These are phyloP conservation scores for Zoysia pacifica DNA, from an alignment of 176 grass and related monocot genomes.

Conservation along the genomic window DNA sequence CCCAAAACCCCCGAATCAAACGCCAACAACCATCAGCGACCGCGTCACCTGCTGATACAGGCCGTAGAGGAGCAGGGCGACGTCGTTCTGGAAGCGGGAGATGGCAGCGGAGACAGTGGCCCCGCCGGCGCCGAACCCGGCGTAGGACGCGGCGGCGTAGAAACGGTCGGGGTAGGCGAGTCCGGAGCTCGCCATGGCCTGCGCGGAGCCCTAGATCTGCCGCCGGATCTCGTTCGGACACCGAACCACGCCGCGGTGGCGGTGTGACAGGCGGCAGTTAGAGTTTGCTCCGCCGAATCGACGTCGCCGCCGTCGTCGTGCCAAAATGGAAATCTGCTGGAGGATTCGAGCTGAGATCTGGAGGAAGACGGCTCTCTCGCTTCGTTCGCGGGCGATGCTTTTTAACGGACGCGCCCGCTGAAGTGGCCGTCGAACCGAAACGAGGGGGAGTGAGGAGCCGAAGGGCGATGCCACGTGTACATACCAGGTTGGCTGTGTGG, in stretches of 20 bases:
- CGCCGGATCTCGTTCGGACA: slow-evolving; percentile 19
- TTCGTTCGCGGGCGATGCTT: slow-evolving; percentile 40
- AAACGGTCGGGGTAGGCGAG: slow-evolving; percentile 95
- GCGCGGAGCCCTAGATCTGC: slow-evolving; percentile 49
- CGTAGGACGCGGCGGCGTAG: slow-evolving; percentile 85
- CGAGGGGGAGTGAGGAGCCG: not conserved
- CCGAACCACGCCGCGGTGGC: not conserved
- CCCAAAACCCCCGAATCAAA: not conserved
- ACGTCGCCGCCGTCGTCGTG: not conserved
- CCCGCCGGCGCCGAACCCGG: slow-evolving; percentile 52
- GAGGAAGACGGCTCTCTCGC: slow-evolving; percentile 38
- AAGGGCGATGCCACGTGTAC: slow-evolving; percentile 15
- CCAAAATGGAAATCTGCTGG: slow-evolving; percentile 24
- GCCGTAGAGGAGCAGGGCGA: slow-evolving; percentile 87
- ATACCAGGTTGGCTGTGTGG: slow-evolving; percentile 14
- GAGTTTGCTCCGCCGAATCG: slow-evolving; percentile 22
- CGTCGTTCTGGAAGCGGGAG: slow-evolving; percentile 89
- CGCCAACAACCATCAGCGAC: not conserved
- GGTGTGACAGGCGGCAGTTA: not conserved
- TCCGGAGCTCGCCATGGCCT: slow-evolving; percentile 77
- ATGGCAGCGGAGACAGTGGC: slow-evolving; percentile 37
- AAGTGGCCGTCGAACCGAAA: slow-evolving; percentile 34
- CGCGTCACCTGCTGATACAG: slow-evolving; percentile 79
- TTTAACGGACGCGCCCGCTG: slow-evolving; percentile 28
- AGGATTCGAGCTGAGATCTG: slow-evolving; percentile 46